Evolutionary conservation across 129 eudicot species (phyloP), one percentile per base, ranked within the genome.

Genomic region (Pulicaria dysenterica): DNA sequence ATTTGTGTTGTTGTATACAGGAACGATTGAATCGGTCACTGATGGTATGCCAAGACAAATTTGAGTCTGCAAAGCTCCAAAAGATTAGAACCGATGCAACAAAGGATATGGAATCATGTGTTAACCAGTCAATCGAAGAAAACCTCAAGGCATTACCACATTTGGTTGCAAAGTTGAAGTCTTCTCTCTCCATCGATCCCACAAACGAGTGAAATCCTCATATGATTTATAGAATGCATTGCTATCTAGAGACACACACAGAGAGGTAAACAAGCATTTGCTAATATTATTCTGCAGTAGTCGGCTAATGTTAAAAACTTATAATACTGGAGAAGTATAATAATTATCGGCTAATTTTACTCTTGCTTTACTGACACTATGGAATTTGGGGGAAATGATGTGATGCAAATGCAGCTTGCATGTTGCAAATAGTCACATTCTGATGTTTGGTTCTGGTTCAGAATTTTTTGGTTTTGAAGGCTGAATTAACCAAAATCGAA

Each of bases 31-130:
- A 83, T 46, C 74, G 96, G 80, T 75, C 91, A 9, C 80, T 92
- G 57, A 83, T 81, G 82, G 96, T 89, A 17, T 92, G 97, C 81
- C 96, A 85, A 81, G 97, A 92, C 82, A 92, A 82, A 72, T 86
- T 76, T 7, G 96, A 92, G 86, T 44, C 93, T 5, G 84, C 96
- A 55, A 92, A 84, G 76, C 83, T 84, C 73, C 94, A 89, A 62
- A 72, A 83, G 13, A 81, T 81, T 8, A 67, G 75, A 49, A 76
- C 77, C 12, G 81, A 83, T 72, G 80, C 96, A 47, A 73, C 69
- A 55, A 70, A 46, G 56, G 91, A 85, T 65, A 68, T 92, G 88
- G 97, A 92, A 46, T 86, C 91, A 0, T 92, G 97, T 69, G 97
- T 89, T 10, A 86, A 86, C 68, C 84, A 73, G 78, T 47, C 96